These are phyloP conservation scores for Tanacetum coccineum DNA, from an alignment of 129 eudicot genomes.

Conservation along the genomic window DNA sequence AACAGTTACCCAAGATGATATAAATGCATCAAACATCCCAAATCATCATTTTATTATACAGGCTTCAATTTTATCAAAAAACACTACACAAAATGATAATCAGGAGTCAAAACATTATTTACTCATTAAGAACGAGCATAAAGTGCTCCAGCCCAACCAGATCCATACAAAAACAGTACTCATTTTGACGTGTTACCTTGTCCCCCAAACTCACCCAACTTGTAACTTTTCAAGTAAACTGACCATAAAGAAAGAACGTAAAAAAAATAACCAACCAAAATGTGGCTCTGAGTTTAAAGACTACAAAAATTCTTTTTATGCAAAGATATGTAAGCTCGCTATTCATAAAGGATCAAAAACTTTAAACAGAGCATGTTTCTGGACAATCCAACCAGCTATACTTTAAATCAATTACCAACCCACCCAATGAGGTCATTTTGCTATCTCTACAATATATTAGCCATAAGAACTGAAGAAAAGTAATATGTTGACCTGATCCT, in stretches of 20 bases:
- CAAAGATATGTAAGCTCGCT: no score
- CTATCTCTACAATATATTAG: not conserved
- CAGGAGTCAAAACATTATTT: not conserved
- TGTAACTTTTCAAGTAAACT: not conserved
- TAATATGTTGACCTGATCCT: conserved; percentile 53
- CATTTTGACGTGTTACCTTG: not conserved
- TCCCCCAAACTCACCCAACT: not conserved
- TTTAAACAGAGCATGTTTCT: not conserved
- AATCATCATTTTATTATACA: no score
- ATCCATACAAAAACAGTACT: not conserved
- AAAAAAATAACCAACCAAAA: not conserved
- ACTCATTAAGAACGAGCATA: no score
- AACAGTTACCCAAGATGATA: no score
- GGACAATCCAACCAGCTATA: not conserved
- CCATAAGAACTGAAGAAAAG: not conserved
- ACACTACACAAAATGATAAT: not conserved
- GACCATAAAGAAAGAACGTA: not conserved
- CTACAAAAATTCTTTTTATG: not conserved
- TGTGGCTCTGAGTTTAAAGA: not conserved
- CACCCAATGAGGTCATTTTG: not conserved
- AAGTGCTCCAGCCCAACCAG: not conserved
- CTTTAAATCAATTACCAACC: not conserved
- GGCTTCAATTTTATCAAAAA: no score
- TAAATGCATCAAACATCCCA: no score
- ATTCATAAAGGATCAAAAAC: not conserved